A percentile compares a stretch with the other conserved stretches of the same genome.
phyloP scores from a whole-genome alignment of 768 basidiomycete species.

The Leucogyrophana mollusca region DNA sequence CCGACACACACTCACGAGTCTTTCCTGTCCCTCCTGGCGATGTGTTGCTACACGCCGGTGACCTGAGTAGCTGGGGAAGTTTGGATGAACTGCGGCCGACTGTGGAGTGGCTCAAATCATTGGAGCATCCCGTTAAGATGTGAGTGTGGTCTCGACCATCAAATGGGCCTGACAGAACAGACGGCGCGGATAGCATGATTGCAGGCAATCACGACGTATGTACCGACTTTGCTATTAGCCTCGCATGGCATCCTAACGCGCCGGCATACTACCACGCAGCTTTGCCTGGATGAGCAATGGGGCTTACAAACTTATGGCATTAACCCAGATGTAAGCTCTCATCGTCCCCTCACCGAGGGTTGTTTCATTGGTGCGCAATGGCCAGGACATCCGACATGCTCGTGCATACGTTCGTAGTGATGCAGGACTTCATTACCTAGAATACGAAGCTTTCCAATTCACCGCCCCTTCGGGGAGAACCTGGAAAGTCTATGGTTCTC shows the following conservation, averaged over 20 bases:
- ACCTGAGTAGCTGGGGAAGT: conserved; percentile 54
- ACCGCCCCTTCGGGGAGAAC: conserved; percentile 37
- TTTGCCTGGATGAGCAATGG: conserved; percentile 25
- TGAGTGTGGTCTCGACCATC: conserved; percentile 22
- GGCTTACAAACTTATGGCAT: conserved; percentile 13
- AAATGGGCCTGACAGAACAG: neutral
- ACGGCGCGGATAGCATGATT: conserved; percentile 45
- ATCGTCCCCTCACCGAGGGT: neutral
- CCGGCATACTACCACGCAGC: conserved; percentile 8
- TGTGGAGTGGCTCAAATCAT: conserved; percentile 53
- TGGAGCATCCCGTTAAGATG: conserved; percentile 65
- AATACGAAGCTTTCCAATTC: conserved; percentile 41
- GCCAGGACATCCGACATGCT: conserved; percentile 17
- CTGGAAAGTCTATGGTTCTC: conserved; percentile 71
- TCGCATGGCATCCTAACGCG: neutral
- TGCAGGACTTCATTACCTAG: conserved; percentile 56
- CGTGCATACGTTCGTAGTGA: conserved; percentile 26
- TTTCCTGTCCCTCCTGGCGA: conserved; percentile 60
- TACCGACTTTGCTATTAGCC: neutral
- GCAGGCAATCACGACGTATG: conserved; percentile 71
- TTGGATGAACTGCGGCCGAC: conserved; percentile 45
- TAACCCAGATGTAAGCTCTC: conserved; percentile 10
- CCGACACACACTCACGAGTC: conserved; percentile 30
- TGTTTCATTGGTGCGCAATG: conserved; percentile 12
- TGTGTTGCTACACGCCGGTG: conserved; percentile 65